Evolutionary conservation across 352 stramenopile genomes (phyloP).

Genomic region (Pythium volutum): DNA sequence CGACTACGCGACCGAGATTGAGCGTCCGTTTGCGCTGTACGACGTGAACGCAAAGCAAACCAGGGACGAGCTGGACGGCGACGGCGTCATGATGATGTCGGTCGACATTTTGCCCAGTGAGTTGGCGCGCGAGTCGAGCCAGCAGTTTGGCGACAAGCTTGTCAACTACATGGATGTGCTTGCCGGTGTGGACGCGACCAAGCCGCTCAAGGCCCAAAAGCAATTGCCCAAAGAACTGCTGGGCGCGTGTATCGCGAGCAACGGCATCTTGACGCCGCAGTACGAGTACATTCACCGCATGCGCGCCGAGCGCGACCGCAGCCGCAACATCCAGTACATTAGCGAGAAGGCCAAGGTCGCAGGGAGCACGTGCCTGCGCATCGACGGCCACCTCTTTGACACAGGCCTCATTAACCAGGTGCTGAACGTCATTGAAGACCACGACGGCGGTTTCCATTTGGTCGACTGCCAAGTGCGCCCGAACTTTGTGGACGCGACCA

Average conservation of each 20-base stretch:
- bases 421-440: constrained; percentile 91
- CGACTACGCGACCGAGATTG: constrained; percentile 91
- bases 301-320: constrained; percentile 78
- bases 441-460: constrained; percentile 88
- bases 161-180: constrained; percentile 79
- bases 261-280: constrained; percentile 81
- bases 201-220: constrained; percentile 46
- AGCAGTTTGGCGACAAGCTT: constrained; percentile 94
- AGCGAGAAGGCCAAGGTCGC: constrained; percentile 68
- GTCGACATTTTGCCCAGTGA: constrained; percentile 96
- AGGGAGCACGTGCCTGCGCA: constrained; percentile 71
- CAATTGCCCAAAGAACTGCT: constrained; percentile 73
- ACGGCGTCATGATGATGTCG: constrained; percentile 92
- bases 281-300: constrained; percentile 93
- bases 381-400: constrained; percentile 96
- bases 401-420: constrained; percentile 95
- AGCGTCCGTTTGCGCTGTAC: constrained; percentile 93
- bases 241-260: constrained; percentile 89
- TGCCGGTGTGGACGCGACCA: constrained; percentile 48
- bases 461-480: constrained; percentile 88
- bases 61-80: constrained; percentile 58
- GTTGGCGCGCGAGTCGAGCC: constrained; percentile 90
- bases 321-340: constrained; percentile 60
- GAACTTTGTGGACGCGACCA: constrained; percentile 53
- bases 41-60: constrained; percentile 72